Evolutionary conservation across 306 rosid species (phyloP), one percentile per base, ranked within the genome.

Genomic region (Abrus precatorius): DNA sequence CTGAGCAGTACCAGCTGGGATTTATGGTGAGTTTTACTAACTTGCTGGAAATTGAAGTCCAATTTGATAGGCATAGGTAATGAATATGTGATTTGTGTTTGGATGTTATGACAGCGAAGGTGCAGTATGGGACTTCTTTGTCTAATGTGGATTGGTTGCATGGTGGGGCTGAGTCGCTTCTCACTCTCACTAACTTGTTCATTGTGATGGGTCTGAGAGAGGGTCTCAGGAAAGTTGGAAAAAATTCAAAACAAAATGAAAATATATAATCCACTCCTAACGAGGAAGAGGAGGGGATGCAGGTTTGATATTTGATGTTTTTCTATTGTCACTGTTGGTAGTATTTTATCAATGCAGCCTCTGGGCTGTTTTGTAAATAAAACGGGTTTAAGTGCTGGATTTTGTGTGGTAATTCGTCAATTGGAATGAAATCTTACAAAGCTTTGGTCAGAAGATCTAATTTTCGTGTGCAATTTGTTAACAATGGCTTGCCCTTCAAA

Each of bases 91-190:
- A 81, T 27, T 47, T 81, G 38, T 87, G 50, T 60, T 80, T 78
- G 48, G 62, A 33, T 67, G 74, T 65, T 54, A 80, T 72, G 14
- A 62, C 91, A 95, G 99, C 96, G 9, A 95, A 93, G 87, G 96
- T 95, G 82, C 92, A 90, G 3, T 93, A 90, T 62, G 93, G 96
- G 29, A 93, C 99, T 75, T 93, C 99, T 54, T 79, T 95, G 89
- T 90, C 99, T 9, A 95, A 95, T 49, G 99, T 95, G 67, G 97
- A 95, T 54, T 95, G 98, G 99, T 92, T 95, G 65, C 98, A 93
- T 34, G 96, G 99, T 20, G 97, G 97, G 11, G 94, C 97, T 29
- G 99, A 95, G 86, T 92, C 97, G 0, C 90, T 93, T 80, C 97
- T 95, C 77, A 85, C 97, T 71, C 88, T 95, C 47, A 95, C 97